Base-by-base conservation (phyloP, 2,329 filamentous ascomycete species). In the Daldinia sp. region DNA sequence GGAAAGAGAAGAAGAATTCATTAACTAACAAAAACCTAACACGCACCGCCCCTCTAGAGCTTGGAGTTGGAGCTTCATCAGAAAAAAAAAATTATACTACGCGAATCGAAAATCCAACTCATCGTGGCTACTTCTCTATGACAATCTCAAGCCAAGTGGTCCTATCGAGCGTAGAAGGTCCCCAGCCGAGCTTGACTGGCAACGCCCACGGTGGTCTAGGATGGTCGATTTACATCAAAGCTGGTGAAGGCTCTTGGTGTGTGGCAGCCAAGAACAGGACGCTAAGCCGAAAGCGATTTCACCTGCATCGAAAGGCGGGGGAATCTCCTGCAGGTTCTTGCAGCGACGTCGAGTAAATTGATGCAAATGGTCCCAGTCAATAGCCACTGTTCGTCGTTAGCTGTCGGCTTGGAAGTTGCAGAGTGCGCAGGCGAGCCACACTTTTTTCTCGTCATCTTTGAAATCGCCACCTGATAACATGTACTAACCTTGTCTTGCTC, bases 231-330 rank as follows among this genome's bases (percentile, higher is more conserved):
- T 57, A 39, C 70, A 67, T 35, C 20, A 61, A 46, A 64, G 70
- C 51, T 67, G 63, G 57, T 66, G 60, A 65, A 48, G 65, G 51
- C 55, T 41, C 51, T 20, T 54, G 7, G 68, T 51, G 56, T 63
- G 69, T 68, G 64, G 64, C 59, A 68, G 71, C 69, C 72, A 66
- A 69, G 67, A 64, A 57, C 65, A 70, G 53, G 61, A 69, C 71
- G 72, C 75, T 77, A 77, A 70, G 59, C 75, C 73, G 67, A 60
- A 74, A 74, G 63, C 68, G 70, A 76, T 70, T 70, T 63, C 69
- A 73, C 74, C 73, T 74, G 75, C 75, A 66, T 72, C 63, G 50
- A 69, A 73, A 73, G 75, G 74, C 72, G 75, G 74, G 75, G 75
- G 68, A 73, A 70, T 71, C 71, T 75, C 63, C 70, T 75, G 74